These are phyloP conservation scores for Colletotrichum cereale DNA, from an alignment of 2,329 filamentous ascomycete species.

Conservation along the genomic window DNA sequence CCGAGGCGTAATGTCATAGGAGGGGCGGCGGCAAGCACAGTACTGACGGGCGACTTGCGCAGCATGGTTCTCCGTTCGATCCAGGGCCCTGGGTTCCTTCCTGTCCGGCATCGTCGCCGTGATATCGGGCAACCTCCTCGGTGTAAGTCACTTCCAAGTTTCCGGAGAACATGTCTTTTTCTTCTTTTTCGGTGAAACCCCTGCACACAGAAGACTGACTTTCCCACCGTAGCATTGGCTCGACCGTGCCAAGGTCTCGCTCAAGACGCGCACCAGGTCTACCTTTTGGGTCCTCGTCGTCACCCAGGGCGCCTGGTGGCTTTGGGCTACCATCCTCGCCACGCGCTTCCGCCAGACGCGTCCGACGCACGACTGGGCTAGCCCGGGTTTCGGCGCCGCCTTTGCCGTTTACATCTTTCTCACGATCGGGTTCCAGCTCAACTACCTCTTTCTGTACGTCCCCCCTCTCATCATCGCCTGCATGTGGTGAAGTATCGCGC, in stretches of 20 bases:
- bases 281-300: constrained; percentile 67
- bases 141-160: constrained; percentile 57
- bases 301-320: constrained; percentile 78
- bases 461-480: not conserved
- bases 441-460: constrained; percentile 77
- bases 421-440: constrained; percentile 76
- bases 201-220: constrained; percentile 37
- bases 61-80: constrained; percentile 78
- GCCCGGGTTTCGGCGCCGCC: constrained; percentile 71
- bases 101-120: constrained; percentile 77
- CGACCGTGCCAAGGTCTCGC: constrained; percentile 66
- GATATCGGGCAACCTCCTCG: constrained; percentile 74
- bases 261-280: constrained; percentile 66
- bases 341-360: constrained; percentile 68
- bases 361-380: constrained; percentile 76
- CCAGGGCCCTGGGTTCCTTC: constrained; percentile 78
- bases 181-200: not conserved
- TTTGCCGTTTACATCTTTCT: constrained; percentile 78
- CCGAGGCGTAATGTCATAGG: constrained; percentile 37
- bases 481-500: not conserved
- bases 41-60: constrained; percentile 26
- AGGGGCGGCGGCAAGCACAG: too few relatives aligned
- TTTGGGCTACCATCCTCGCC: constrained; percentile 76
- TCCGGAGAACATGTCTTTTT: too few relatives aligned
- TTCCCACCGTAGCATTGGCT: constrained; percentile 60